Evolutionary conservation across 768 basidiomycete genomes (phyloP), one percentile per base, ranked within the genome.

Genomic region (Stropharia rugosoannulata): DNA sequence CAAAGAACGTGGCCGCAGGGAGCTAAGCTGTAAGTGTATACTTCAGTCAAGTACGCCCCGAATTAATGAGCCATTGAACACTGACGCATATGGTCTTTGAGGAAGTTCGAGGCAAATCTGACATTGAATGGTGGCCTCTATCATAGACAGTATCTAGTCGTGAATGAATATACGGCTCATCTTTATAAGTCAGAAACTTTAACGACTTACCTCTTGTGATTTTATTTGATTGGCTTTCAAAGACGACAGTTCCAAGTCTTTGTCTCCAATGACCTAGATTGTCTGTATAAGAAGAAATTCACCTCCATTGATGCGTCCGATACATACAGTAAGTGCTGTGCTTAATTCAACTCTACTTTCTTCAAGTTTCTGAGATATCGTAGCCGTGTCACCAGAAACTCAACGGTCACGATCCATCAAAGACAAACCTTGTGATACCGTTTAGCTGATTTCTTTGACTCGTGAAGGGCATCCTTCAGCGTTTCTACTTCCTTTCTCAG

Each of bases 1-100:
- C 89, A 91, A n/a, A 88, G 73, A n/a, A 88, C 79, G 60, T 91
- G 89, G 1, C 89, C 89, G 62, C 89, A 91, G 0, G 89, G 89
- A 1, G 86, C 80, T 42, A 90, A 75, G 1, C 89, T 89, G 42
- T 8, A 4, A 18, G 49, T 6, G 32, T 13, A 50, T 37, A 15
- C 38, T 13, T 32, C 19, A 10, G n/a, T 29, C 12, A 32, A 49
- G 38, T 18, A 13, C 40, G 13, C 9, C 36, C 35, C 11, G 19
- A 37, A 32, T 47, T 32, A 18, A 7, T 32, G 18, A 37, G 7
- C 41, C 32, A 38, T 27, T 41, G 8, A 29, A 47, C 10, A 80
- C 86, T 60, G 65, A 90, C 89, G 81, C 82, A 64, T 80, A 86
- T 22, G 89, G 89, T 57, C 81, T 81, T 39, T 76, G 64, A 9